Conservation (phyloP, 225 moss, liverwort and hornwort genomes). For the Straminergon stramineum region DNA sequence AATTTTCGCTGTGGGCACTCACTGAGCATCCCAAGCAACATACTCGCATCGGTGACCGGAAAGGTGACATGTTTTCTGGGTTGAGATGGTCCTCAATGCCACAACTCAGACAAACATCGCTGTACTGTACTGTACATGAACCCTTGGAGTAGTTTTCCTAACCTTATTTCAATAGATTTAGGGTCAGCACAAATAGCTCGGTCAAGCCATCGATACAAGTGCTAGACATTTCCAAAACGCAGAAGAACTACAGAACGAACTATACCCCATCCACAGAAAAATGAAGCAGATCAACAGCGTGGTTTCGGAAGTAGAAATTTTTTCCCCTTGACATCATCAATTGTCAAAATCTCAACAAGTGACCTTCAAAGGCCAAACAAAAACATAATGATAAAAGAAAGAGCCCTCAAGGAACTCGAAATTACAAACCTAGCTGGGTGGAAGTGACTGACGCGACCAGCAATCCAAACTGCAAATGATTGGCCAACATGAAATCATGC, state of each 20-base stretch:
- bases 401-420: neutral
- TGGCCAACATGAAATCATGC: neutral
- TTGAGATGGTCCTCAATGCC: neutral
- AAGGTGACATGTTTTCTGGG: neutral
- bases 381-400: neutral
- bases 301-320: neutral
- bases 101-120: neutral
- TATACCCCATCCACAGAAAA: neutral
- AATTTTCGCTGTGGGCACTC: neutral
- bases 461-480: neutral
- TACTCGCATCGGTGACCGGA: neutral
- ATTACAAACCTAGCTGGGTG: neutral
- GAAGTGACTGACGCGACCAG: neutral
- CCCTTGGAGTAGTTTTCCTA: neutral
- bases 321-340: neutral
- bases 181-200: neutral
- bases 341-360: neutral
- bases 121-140: neutral
- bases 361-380: neutral
- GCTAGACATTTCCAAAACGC: neutral
- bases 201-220: neutral
- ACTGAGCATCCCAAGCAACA: neutral
- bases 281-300: neutral
- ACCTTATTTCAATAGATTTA: neutral
- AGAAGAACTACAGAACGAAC: neutral